Base-by-base conservation (phyloP, 371 early-diverging fungal species). In the Zopfochytrium polystomum region DNA sequence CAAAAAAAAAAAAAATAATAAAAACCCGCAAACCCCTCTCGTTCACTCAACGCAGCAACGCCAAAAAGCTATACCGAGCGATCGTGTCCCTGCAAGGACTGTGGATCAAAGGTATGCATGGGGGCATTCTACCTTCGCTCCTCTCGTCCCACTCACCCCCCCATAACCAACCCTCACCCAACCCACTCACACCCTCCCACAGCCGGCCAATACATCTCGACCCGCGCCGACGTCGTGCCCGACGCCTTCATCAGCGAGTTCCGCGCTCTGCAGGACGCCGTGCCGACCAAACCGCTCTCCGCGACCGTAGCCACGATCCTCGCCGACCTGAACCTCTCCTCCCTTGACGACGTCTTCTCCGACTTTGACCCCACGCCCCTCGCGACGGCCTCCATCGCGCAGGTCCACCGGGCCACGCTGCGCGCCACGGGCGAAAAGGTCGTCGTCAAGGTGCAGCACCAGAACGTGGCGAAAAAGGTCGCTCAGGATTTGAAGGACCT, bases 391-490 rank as follows among this genome's bases (percentile, higher is more conserved):
- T 71, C 72, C 4, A 67, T 75, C 20, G 75, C 72, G 3, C 69
- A 68, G 43, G 75, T 75, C 5, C 72, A 71, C 42, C 32, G 48
- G 6, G 72, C 72, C 0, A 38, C 20, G 9, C 35, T 65, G 11
- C n/a, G 46, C 52, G 33, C 47, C 15, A 47, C 47, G 9, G 88
- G 87, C 1, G 81, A 85, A 2, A 58, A 65, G 0, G 92, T 95
- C 1, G 96, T 95, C 0, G 92, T 95, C 32, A 95, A 95, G 77
- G 82, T 95, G 1, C 96, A 95, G 58, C 94, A 95, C 62, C 94
- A 93, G 1, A 85, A 87, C 42, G 91, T 94, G 26, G 73, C 71
- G 50, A 70, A 82, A 45, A 94, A 95, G 72, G 87, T 94, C 56
- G 80, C 83, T 18, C 87, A 87, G 85, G 96, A 95, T 72, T 58